Conservation (phyloP, 495 filamentous ascomycete genomes). For the Aspergillus cristatus region DNA sequence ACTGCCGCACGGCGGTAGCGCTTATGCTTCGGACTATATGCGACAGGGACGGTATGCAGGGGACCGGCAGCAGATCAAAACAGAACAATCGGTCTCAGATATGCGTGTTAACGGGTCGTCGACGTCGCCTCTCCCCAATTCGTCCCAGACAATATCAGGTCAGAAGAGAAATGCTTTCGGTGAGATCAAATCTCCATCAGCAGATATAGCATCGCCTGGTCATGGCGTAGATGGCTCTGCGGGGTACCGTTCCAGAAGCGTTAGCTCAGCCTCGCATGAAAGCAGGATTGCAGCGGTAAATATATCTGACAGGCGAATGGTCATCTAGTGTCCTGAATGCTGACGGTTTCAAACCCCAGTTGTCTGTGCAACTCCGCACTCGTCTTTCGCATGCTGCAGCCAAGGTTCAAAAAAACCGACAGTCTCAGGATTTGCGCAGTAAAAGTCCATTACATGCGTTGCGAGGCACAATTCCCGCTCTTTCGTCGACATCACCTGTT, state of each 20-base stretch:
- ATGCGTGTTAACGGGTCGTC: background rate
- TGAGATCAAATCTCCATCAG: constrained; percentile 41
- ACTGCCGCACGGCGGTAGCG: too few species aligned
- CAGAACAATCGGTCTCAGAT: background rate
- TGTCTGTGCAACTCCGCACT: constrained; percentile 67
- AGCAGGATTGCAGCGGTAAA: constrained; percentile 69
- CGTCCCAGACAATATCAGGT: constrained; percentile 8
- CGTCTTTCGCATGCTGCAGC: constrained; percentile 82
- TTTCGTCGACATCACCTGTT: too few species aligned
- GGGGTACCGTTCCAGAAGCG: constrained; percentile 55
- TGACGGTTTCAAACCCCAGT: constrained; percentile 35
- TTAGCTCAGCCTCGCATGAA: constrained; percentile 50
- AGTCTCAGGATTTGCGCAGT: constrained; percentile 54
- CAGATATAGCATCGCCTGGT: constrained; percentile 26
- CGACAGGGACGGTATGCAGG: too few species aligned
- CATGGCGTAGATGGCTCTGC: constrained; percentile 14
- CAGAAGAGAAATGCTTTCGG: constrained; percentile 61
- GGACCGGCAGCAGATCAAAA: background rate
- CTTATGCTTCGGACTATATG: too few species aligned
- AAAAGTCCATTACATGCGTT: too few species aligned
- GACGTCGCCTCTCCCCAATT: background rate
- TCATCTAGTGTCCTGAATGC: constrained; percentile 3
- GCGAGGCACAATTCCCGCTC: too few species aligned
- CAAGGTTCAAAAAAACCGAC: constrained; percentile 81
- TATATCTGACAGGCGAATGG: constrained; percentile 5